Evolutionary conservation across 2,329 filamentous ascomycete genomes (phyloP).

Genomic region (Curvularia sp.): DNA sequence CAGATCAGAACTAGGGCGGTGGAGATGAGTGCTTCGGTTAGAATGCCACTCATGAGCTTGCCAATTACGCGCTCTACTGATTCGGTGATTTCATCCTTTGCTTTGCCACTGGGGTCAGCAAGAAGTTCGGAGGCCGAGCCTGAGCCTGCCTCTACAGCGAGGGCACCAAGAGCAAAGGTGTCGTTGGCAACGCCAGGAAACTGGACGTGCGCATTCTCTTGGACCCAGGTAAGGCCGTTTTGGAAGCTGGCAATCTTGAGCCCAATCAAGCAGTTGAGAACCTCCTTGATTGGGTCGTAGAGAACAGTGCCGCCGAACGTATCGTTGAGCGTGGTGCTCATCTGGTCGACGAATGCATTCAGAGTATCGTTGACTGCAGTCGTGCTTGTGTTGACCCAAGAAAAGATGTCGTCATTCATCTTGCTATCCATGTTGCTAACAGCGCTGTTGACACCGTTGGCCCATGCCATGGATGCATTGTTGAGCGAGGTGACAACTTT

Average conservation of each 20-base stretch:
- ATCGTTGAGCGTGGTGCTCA: slow-evolving; percentile 73
- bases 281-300: slow-evolving; percentile 76
- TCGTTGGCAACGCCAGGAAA: slow-evolving; percentile 81
- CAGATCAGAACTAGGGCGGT: slow-evolving; percentile 76
- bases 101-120: slow-evolving; percentile 73
- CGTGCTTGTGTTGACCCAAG: slow-evolving; percentile 86
- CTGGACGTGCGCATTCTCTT: slow-evolving; percentile 81
- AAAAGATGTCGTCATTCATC: slow-evolving; percentile 84
- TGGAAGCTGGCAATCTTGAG: slow-evolving; percentile 86
- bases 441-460: slow-evolving; percentile 74
- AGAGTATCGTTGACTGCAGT: slow-evolving; percentile 83
- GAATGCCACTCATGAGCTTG: slow-evolving; percentile 71
- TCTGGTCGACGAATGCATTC: slow-evolving; percentile 79
- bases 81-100: slow-evolving; percentile 80
- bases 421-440: slow-evolving; percentile 69
- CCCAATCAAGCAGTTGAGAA: slow-evolving; percentile 85
- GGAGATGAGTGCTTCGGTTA: slow-evolving; percentile 81
- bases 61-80: slow-evolving; percentile 74
- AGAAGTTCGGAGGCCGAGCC: slow-evolving; percentile 74
- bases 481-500: slow-evolving; percentile 76
- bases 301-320: slow-evolving; percentile 86
- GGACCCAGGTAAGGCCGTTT: slow-evolving; percentile 90
- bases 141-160: slow-evolving; percentile 59
- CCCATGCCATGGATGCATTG: slow-evolving; percentile 78
- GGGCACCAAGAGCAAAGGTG: slow-evolving; percentile 82